A percentile compares a stretch with the other conserved stretches of the same genome.
These are phyloP conservation scores for Diplosphaera chodatii DNA, from an alignment of 139 green algal genomes.

Conservation along the genomic window DNA sequence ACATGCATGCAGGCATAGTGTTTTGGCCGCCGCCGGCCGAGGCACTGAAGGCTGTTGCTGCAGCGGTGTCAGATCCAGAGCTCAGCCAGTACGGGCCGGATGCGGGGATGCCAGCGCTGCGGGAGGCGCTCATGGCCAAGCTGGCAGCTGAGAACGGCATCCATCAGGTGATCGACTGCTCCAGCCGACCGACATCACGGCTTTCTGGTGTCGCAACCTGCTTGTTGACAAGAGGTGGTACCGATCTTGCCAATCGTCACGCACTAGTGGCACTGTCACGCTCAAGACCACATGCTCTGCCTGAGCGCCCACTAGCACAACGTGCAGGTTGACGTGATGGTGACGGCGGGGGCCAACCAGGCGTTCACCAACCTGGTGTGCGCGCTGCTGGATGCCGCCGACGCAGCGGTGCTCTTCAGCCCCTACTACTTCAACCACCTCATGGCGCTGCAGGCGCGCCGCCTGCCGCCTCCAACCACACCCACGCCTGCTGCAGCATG, in stretches of 20 bases:
- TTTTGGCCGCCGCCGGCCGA: conserved; percentile 66
- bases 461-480: too few relatives aligned
- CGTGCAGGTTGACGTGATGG: conserved; percentile 83
- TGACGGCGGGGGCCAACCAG: conserved; percentile 89
- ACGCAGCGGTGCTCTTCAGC: conserved; percentile 76
- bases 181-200: too few relatives aligned
- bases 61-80: not conserved
- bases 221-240: too few relatives aligned
- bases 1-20: conserved; percentile 63
- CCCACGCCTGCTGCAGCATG: not conserved
- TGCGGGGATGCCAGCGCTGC: conserved; percentile 68
- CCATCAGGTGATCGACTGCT: conserved; percentile 16
- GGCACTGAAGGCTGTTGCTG: conserved; percentile 43
- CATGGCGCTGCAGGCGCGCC: conserved; percentile 64
- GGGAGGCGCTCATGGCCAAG: conserved; percentile 67
- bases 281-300: not conserved
- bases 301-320: too few relatives aligned
- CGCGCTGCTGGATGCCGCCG: conserved; percentile 56
- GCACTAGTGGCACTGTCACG: too few relatives aligned
- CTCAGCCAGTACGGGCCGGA: conserved; percentile 61
- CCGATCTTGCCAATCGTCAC: too few relatives aligned
- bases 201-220: too few relatives aligned
- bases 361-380: conserved; percentile 84
- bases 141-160: conserved; percentile 66
- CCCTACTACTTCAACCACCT: conserved; percentile 97